Evolutionary conservation across 495 filamentous ascomycete genomes (phyloP), one percentile per base, ranked within the genome.

Genomic region (Aspergillus avenaceus): DNA sequence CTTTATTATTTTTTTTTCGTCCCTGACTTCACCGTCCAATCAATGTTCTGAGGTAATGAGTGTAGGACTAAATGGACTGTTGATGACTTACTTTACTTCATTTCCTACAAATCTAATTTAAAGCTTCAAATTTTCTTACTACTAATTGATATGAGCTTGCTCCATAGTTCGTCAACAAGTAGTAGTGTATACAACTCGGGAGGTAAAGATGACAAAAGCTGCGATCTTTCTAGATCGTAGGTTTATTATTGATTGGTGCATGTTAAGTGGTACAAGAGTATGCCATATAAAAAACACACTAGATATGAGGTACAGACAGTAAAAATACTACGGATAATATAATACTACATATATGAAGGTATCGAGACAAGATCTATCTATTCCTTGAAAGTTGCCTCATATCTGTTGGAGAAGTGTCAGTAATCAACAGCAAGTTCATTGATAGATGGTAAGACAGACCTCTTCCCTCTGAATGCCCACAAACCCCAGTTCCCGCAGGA

Each of bases 381-480:
- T 23, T 47, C 49, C 32, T 66, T 62, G 47, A 62, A 61, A 18
- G 63, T 69, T 23, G 72, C 70, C 53, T 76, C 72, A 49, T 75
- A 75, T 54, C 72, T 75, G 40, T 38, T 43, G 9, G 12, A 41
- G 22, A 36, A 61, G 41, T 48, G 42, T 31, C 44, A 53, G 31
- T 14, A 24, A 31, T 28, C 26, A n/a, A n/a, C n/a, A n/a, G n/a
- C n/a, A n/a, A n/a, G n/a, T n/a, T n/a, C n/a, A 28, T 38, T 16
- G 47, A 43, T 45, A 25, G 7, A 13, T 6, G 29, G 1, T n/a
- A 66, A 26, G 52, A 77, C 82, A 60, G 84, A 96, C 84, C 93
- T 86, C 82, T 98, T 98, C 54, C 93, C 93, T 65, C 93, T 81
- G 72, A 98, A 97, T 24, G 84, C 90, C 91, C 92, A 98, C 14